A percentile compares a stretch with the other conserved stretches of the same genome.
phyloP scores from a whole-genome alignment of 2,329 filamentous ascomycete genomes.

The Paraphaeosphaeria sporulosa region DNA sequence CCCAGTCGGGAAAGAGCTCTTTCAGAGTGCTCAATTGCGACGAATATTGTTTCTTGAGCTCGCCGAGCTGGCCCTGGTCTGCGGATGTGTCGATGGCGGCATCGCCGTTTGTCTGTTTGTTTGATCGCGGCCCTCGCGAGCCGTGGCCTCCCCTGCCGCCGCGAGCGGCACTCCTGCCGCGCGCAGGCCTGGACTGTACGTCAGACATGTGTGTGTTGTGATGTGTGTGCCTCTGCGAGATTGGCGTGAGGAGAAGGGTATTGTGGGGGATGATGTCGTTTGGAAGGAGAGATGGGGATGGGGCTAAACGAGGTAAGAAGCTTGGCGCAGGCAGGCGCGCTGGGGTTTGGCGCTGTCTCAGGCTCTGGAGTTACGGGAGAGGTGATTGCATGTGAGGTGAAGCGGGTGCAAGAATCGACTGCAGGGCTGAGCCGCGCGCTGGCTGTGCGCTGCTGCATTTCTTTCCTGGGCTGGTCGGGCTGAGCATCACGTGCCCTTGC shows the following conservation, averaged over 20 bases:
- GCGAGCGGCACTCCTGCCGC: conserved; percentile 89
- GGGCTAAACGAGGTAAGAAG: conserved; percentile 39
- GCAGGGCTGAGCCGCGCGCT: conserved; percentile 5
- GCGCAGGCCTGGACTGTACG: conserved; percentile 84
- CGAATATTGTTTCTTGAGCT: conserved; percentile 90
- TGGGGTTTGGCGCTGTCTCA: conserved; percentile 27
- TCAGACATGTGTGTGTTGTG: conserved; percentile 80
- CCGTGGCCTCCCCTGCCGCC: conserved; percentile 78
- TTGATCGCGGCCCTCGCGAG: conserved; percentile 59
- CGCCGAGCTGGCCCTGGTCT: conserved; percentile 88
- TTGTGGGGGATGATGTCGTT: conserved; percentile 43
- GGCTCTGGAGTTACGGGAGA: conserved; percentile 17
- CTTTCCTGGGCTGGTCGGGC: conserved; percentile 8
- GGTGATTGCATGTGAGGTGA: conserved; percentile 20
- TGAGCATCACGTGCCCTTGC: conserved; percentile 1
- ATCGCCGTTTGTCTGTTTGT: conserved; percentile 72
- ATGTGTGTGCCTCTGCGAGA: conserved; percentile 28
- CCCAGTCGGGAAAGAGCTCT: conserved; percentile 96
- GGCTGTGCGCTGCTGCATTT: conserved; percentile 16
- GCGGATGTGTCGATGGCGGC: conserved; percentile 68
- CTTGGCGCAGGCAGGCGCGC: conserved; percentile 37
- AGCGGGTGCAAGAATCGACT: conserved; percentile 15
- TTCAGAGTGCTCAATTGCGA: conserved; percentile 81
- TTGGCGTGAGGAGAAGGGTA: conserved; percentile 29
- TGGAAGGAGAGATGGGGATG: conserved; percentile 35